Percentiles rank a stretch among this genome's conserved stretches.
Conservation (phyloP, 1,284 basidiomycete genomes). For the Sporisorium scitamineum region DNA sequence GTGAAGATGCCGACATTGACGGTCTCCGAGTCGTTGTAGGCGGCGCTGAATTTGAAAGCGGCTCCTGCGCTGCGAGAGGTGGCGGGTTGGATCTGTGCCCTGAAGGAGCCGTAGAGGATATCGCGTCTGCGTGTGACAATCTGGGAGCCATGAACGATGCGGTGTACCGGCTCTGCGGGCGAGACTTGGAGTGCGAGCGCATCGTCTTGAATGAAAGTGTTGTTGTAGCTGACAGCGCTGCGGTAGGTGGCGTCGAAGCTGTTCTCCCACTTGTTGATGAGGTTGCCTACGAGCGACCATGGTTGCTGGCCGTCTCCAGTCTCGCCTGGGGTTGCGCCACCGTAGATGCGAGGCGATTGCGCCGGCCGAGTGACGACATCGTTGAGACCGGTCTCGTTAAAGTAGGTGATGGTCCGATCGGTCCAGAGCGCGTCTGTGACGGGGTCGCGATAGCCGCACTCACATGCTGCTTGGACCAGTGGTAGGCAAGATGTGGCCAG, state of each 20-base stretch:
- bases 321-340: slow-evolving; percentile 36
- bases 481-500: slow-evolving; percentile 20
- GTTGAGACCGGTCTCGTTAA: slow-evolving; percentile 56
- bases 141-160: slow-evolving; percentile 58
- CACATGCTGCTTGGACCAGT: slow-evolving; percentile 40
- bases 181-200: slow-evolving; percentile 53
- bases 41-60: slow-evolving; percentile 50
- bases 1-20: slow-evolving; percentile 47
- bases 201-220: slow-evolving; percentile 48
- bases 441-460: slow-evolving; percentile 61
- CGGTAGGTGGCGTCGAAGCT: slow-evolving; percentile 56
- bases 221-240: slow-evolving; percentile 55
- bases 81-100: slow-evolving; percentile 52
- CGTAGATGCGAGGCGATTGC: slow-evolving; percentile 49
- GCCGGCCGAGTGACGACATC: slow-evolving; percentile 50
- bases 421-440: slow-evolving; percentile 59
- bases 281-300: slow-evolving; percentile 56
- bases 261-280: slow-evolving; percentile 56
- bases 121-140: slow-evolving; percentile 58
- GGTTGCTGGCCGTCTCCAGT: slow-evolving; percentile 50
- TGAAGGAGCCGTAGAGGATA: slow-evolving; percentile 63
- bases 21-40: slow-evolving; percentile 56
- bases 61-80: slow-evolving; percentile 38
- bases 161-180: slow-evolving; percentile 35
- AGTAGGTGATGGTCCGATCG: slow-evolving; percentile 61